Conservation (phyloP, 768 basidiomycete species). For the Dacryopinax spathularia region DNA sequence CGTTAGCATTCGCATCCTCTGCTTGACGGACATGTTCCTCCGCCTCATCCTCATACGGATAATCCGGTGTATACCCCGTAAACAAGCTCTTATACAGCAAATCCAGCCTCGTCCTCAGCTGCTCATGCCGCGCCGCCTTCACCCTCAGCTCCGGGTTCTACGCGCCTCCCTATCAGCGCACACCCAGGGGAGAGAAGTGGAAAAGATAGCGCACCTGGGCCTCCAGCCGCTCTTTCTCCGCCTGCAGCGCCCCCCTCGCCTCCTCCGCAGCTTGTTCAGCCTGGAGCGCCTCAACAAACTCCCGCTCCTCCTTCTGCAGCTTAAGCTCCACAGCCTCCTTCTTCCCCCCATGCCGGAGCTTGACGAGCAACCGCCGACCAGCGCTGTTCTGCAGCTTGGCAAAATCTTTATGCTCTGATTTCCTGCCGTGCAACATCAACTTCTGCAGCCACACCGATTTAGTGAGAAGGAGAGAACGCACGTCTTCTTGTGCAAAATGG, state of each 20-base stretch:
- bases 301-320: neutral
- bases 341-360: conserved; percentile 1
- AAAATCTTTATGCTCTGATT: neutral
- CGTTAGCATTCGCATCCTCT: neutral
- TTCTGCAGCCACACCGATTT: neutral
- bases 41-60: conserved; percentile 1
- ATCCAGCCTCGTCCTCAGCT: neutral
- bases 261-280: neutral
- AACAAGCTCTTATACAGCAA: neutral
- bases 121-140: neutral
- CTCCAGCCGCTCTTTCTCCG: neutral
- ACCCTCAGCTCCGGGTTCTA: neutral
- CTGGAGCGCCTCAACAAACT: neutral
- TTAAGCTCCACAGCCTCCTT: neutral
- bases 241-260: neutral
- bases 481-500: neutral
- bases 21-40: neutral
- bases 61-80: neutral
- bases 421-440: neutral
- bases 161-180: neutral
- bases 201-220: neutral
- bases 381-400: conserved; percentile 2
- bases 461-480: neutral
- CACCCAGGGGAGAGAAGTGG: neutral
- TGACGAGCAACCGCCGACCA: neutral